Evolutionary conservation across 1,139 yeast genomes (phyloP), one percentile per base, ranked within the genome.

Genomic region (Debaryomyces robertsiae): DNA sequence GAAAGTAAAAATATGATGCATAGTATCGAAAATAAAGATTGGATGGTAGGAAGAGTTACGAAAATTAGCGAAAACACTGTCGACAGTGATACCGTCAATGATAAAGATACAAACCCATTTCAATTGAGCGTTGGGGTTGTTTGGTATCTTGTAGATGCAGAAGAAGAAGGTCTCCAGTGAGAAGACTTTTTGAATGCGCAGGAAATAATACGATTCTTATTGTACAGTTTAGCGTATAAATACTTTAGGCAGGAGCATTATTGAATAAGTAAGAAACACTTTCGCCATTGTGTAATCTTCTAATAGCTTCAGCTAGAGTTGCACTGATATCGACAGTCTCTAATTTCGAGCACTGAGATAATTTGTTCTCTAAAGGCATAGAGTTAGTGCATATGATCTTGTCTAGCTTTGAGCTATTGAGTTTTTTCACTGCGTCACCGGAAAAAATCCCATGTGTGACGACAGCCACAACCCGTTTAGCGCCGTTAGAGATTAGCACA

Each of bases 211-310:
- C 10, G 11, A n/a, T 6, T n/a, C 6, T 25, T 25, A 33, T n/a
- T 33, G 36, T 33, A 33, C 36, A 33, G n/a, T 32, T 18, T n/a
- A 32, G 25, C 25, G n/a, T 33, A 33, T 33, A 41, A 27, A 33
- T 17, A 16, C 25, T 13, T 46, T 45, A 58, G 32, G 53, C 58
- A 9, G 71, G 69, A 14, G 61, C 89, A 63, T 88, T 81, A 49
- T 87, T 82, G 67, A 93, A 93, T 54, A 91, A 74, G 68, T 88
- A 91, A 27, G 95, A 86, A 41, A 90, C 90, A 69, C 95, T 84
- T 69, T 93, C 98, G 60, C 98, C 98, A 60, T 93, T 91, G 67
- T 93, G 98, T 59, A 93, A 77, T 60, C 98, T 84, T 69, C 98
- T 84, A 47, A 93, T 86, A 44, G 96, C 86, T 69, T 93, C 98